Conservation (phyloP, 2,329 filamentous ascomycete species). For the Xylaria sp. region DNA sequence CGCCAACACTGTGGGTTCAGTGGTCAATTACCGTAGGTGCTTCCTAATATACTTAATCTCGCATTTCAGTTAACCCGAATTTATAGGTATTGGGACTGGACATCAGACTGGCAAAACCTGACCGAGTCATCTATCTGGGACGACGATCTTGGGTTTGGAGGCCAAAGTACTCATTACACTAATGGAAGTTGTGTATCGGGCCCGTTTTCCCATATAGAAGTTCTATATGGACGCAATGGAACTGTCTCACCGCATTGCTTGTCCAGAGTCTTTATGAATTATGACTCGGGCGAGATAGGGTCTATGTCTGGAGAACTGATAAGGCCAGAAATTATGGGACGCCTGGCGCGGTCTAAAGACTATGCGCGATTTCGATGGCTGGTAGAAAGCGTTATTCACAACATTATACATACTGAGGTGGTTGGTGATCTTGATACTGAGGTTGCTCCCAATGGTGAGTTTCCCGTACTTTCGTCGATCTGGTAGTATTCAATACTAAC, state of each 20-base stretch:
- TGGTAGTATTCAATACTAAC: slow-evolving; percentile 1
- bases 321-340: slow-evolving; percentile 19
- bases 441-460: slow-evolving; percentile 18
- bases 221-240: slow-evolving; percentile 18
- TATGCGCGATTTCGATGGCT: slow-evolving; percentile 19
- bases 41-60: neutral
- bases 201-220: slow-evolving; percentile 14
- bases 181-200: slow-evolving; percentile 16
- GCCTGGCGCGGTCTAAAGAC: slow-evolving; percentile 15
- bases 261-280: slow-evolving; percentile 16
- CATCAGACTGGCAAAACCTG: slow-evolving; percentile 21
- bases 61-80: neutral
- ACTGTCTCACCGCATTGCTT: slow-evolving; percentile 15
- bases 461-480: neutral
- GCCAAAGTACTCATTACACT: slow-evolving; percentile 9
- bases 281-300: slow-evolving; percentile 18
- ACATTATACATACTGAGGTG: slow-evolving; percentile 21
- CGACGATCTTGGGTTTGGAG: slow-evolving; percentile 11
- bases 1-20: slow-evolving; percentile 17
- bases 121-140: slow-evolving; percentile 21
- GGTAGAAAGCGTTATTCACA: slow-evolving; percentile 20
- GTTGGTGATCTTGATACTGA: slow-evolving; percentile 22
- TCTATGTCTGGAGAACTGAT: slow-evolving; percentile 26
- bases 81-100: slow-evolving; percentile 22
- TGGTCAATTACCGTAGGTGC: slow-evolving; percentile 18